phyloP scores from a whole-genome alignment of 1,284 basidiomycete species.

The Irpex rosettiformis region DNA sequence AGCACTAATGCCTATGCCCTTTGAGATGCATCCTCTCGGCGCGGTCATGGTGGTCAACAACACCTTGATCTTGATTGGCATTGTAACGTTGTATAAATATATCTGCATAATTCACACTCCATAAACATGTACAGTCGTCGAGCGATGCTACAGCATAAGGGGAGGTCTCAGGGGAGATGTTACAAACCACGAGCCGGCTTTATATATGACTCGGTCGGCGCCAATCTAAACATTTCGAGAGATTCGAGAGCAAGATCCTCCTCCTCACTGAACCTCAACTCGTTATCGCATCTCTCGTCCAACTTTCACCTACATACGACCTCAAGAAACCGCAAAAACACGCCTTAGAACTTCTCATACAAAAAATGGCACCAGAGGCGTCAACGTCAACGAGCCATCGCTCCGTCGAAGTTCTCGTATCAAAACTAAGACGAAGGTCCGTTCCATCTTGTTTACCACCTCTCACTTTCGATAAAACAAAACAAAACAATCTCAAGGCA shows the following conservation, averaged over 20 bases:
- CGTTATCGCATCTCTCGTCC: not conserved
- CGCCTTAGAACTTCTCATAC: no score
- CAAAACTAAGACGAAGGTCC: conserved; percentile 65
- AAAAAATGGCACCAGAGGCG: conserved; percentile 3
- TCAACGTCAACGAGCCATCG: conserved; percentile 36
- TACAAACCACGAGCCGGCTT: not conserved
- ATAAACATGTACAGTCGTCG: no score
- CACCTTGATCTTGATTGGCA: no score
- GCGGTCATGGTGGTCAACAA: no score
- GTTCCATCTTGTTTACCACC: conserved; percentile 20
- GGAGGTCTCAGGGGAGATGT: no score
- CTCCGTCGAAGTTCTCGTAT: conserved; percentile 63
- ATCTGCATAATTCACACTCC: not conserved
- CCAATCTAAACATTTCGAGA: not conserved
- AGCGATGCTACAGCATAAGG: no score
- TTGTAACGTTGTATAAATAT: no score
- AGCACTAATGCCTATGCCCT: no score
- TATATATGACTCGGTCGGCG: not conserved
- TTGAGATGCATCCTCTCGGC: no score
- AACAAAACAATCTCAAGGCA: not conserved
- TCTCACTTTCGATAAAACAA: not conserved
- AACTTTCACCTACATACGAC: not conserved
- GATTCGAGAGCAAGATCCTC: not conserved
- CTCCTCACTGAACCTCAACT: not conserved
- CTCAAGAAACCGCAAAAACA: no score